Conservation (phyloP, 2,329 filamentous ascomycete genomes). For the Monilinia vaccinii-corymbosi region DNA sequence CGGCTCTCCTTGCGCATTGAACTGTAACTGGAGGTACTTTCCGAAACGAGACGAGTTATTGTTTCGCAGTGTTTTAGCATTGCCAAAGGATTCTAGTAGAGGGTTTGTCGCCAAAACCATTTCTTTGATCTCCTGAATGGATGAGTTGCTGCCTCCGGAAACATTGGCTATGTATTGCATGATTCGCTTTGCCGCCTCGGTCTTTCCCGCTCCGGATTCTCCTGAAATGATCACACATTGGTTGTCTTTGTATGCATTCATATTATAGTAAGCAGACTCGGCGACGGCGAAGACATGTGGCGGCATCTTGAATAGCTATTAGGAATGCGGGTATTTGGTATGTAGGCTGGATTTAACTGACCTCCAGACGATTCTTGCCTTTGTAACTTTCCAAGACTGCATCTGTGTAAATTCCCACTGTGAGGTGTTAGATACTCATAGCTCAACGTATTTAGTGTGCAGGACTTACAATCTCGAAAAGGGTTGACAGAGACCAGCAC, state of each 20-base stretch:
- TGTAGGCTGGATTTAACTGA: constrained; percentile 25
- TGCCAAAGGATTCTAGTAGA: constrained; percentile 92
- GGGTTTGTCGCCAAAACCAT: constrained; percentile 99
- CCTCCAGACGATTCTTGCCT: constrained; percentile 92
- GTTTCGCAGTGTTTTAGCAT: constrained; percentile 94
- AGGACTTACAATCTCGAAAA: constrained; percentile 68
- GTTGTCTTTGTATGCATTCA: constrained; percentile 99
- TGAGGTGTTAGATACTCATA: constrained; percentile 30
- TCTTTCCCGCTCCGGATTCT: constrained; percentile 97
- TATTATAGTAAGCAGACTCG: constrained; percentile 96
- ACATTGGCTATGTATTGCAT: constrained; percentile 99
- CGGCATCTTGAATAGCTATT: constrained; percentile 44
- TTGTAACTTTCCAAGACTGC: constrained; percentile 86
- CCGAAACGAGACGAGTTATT: constrained; percentile 99
- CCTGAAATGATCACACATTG: constrained; percentile 99
- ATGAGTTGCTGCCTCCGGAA: constrained; percentile 61
- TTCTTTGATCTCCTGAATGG: constrained; percentile 95
- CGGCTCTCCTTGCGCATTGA: constrained; percentile 84
- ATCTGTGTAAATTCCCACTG: constrained; percentile 94
- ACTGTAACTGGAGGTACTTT: constrained; percentile 96
- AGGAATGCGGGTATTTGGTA: neutral
- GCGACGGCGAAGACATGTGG: constrained; percentile 97
- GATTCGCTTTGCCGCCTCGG: constrained; percentile 93
- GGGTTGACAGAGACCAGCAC: constrained; percentile 98
- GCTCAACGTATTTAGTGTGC: neutral